Evolutionary conservation across 225 moss, liverwort and hornwort genomes (phyloP), one percentile per base, ranked within the genome.

Genomic region (Asterella californica): DNA sequence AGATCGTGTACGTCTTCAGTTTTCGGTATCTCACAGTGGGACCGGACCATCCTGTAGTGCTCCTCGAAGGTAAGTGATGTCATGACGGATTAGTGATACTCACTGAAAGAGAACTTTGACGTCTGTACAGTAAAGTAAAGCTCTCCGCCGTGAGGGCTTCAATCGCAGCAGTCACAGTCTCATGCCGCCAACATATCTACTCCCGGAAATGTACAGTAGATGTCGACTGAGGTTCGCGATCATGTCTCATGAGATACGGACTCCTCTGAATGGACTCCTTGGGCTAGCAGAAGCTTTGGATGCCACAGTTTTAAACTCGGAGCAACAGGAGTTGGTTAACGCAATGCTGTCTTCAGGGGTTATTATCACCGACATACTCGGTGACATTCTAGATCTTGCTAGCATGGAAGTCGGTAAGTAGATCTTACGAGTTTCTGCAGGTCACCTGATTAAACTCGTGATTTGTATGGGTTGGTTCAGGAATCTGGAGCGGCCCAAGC

Each of bases 231-330:
- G 1, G 52, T 67, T 82, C 32, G 68, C 82, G 15, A 82, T 82
- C 14, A 82, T 82, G 82, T 76, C 76, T n/a, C 82, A 82, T 77
- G 82, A 82, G 57, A 82, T 82, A 27, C 76, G 82, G 55, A 82
- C 82, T 27, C 82, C 82, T 27, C 67, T 82, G 61, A 82, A 82
- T 70, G 82, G 82, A 34, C 57, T 82, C 19, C 49, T 82, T 66
- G 82, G 82, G 10, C 42, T 76, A 50, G 76, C 82, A 10, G 76
- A 82, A 75, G 82, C 82, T 34, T 53, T 82, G 25, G 77, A 76
- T 38, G 70, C 67, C 9, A 76, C 82, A 55, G 68, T 62, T 68
- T 82, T 82, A 45, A 82, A 60, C 24, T 47, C 50, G 9, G 82
- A 82, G 37, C 82, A 82, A 57, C 76, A 64, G 70, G 82, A 77